Conservation (phyloP, 2,329 filamentous ascomycete genomes). For the Diaporthe humulicola region DNA sequence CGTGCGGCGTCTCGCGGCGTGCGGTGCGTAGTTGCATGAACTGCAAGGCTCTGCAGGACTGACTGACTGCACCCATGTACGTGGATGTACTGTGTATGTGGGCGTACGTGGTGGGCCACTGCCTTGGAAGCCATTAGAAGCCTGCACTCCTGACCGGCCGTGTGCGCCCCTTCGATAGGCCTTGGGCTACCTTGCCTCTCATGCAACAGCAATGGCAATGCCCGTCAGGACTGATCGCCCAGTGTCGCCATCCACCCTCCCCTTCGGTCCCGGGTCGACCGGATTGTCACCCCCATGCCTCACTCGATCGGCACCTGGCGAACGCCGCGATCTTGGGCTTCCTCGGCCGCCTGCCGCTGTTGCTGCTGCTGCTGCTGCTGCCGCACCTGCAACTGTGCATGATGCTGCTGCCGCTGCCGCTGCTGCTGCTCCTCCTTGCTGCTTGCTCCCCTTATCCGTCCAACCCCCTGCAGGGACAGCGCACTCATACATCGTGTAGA, state of each 20-base stretch:
- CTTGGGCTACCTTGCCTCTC: constrained; percentile 7
- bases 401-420: background rate
- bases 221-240: background rate
- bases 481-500: constrained; percentile 5
- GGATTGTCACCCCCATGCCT: background rate
- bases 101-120: background rate
- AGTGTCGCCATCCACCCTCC: constrained; percentile 12
- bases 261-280: constrained; percentile 6
- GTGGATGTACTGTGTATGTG: background rate
- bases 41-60: constrained; percentile 18
- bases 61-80: constrained; percentile 12
- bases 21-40: constrained; percentile 20
- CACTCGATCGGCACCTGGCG: constrained; percentile 35
- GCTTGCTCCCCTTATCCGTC: background rate
- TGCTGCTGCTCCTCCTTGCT: too few relatives aligned
- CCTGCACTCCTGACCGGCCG: constrained; percentile 28
- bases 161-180: background rate
- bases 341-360: constrained; percentile 18
- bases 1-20: constrained; percentile 23
- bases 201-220: constrained; percentile 31
- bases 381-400: constrained; percentile 15
- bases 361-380: constrained; percentile 25
- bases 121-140: background rate
- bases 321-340: constrained; percentile 20
- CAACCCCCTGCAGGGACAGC: background rate